These are phyloP conservation scores for Bombardia bombarda DNA, from an alignment of 495 filamentous ascomycete genomes.

Conservation along the genomic window DNA sequence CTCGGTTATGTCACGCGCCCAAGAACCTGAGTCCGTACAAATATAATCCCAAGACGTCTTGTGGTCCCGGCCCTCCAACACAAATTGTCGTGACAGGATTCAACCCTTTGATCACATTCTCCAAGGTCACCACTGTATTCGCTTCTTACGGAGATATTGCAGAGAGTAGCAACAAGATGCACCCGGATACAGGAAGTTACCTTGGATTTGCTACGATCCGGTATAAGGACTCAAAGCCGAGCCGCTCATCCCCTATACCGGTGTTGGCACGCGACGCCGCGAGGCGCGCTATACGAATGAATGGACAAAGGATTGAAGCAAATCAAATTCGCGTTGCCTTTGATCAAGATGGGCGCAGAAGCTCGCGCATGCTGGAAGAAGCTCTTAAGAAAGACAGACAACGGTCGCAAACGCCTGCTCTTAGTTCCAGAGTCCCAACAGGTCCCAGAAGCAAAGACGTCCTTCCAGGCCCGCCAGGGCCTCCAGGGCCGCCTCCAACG, in stretches of 20 bases:
- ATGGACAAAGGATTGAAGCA: constrained; percentile 62
- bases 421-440: constrained; percentile 27
- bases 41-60: constrained; percentile 71
- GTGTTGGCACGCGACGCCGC: constrained; percentile 69
- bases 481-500: constrained; percentile 62
- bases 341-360: constrained; percentile 79
- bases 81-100: constrained; percentile 91
- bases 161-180: constrained; percentile 80
- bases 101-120: constrained; percentile 75
- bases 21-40: constrained; percentile 69
- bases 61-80: constrained; percentile 79
- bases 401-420: constrained; percentile 22
- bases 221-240: constrained; percentile 77
- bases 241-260: too few relatives aligned
- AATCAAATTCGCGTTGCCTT: constrained; percentile 70
- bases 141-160: constrained; percentile 82
- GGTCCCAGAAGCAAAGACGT: constrained; percentile 30
- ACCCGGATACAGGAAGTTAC: constrained; percentile 86
- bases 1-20: constrained; percentile 63
- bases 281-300: constrained; percentile 64
- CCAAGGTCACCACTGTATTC: constrained; percentile 73
- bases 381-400: constrained; percentile 57
- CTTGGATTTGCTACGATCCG: constrained; percentile 86
- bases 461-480: constrained; percentile 52
- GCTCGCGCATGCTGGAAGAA: constrained; percentile 61